phyloP scores from a whole-genome alignment of 1,139 yeast genomes.

The Candida frijolesensis region DNA sequence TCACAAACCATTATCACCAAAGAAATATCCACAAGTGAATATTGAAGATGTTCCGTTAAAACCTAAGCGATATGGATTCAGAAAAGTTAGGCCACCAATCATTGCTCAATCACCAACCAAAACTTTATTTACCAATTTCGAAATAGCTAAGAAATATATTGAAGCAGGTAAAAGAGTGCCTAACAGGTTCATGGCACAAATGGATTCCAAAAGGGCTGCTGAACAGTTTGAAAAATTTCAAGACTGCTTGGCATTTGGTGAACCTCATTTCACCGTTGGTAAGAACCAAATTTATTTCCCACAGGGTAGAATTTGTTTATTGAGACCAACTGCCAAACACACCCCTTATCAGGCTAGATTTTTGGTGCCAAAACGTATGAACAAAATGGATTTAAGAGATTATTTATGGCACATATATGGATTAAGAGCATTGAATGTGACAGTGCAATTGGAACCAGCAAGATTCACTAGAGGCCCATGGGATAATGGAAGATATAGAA shows the following conservation, averaged over 20 bases:
- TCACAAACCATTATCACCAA: constrained; percentile 33
- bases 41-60: constrained; percentile 41
- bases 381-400: constrained; percentile 88
- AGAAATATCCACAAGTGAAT: constrained; percentile 44
- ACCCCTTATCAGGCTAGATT: constrained; percentile 96
- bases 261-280: constrained; percentile 83
- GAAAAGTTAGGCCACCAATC: constrained; percentile 42
- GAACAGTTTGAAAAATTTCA: constrained; percentile 47
- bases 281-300: constrained; percentile 76
- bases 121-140: constrained; percentile 44
- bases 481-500: constrained; percentile 72
- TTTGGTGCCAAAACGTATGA: constrained; percentile 87
- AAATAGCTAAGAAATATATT: constrained; percentile 36
- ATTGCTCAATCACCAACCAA: constrained; percentile 44
- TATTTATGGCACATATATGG: constrained; percentile 88
- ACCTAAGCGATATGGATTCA: constrained; percentile 41
- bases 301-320: constrained; percentile 72
- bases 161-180: constrained; percentile 48
- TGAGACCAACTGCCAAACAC: constrained; percentile 90
- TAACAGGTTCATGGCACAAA: constrained; percentile 29
- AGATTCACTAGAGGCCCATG: constrained; percentile 62
- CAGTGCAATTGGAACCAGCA: constrained; percentile 82
- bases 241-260: constrained; percentile 61
- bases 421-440: constrained; percentile 80
- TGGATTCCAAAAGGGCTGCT: constrained; percentile 35